Evolutionary conservation across 2,329 filamentous ascomycete genomes (phyloP).

Genomic region (Aureobasidium sp.): DNA sequence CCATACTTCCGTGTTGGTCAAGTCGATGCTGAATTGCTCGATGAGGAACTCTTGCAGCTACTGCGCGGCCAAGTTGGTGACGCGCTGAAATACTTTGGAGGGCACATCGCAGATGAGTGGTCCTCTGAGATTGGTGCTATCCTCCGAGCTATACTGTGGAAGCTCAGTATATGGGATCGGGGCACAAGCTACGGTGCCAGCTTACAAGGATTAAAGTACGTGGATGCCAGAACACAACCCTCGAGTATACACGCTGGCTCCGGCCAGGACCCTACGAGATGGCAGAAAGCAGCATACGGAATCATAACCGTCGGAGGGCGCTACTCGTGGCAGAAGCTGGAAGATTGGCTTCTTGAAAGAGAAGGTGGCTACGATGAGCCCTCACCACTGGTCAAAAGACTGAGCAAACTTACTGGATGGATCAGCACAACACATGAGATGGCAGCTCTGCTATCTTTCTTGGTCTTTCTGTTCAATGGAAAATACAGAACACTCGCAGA

Average conservation of each 20-base stretch:
- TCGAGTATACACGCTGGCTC: conserved; percentile 27
- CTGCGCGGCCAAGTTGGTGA: conserved; percentile 81
- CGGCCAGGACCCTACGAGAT: conserved; percentile 56
- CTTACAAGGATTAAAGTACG: conserved; percentile 83
- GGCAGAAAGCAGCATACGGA: conserved; percentile 81
- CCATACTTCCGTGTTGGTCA: conserved; percentile 91
- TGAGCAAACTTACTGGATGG: conserved; percentile 64
- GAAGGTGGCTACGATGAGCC: conserved; percentile 65
- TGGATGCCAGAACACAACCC: conserved; percentile 53
- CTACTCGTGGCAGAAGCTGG: conserved; percentile 90
- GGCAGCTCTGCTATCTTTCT: conserved; percentile 76
- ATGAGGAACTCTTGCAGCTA: conserved; percentile 84
- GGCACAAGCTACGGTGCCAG: conserved; percentile 90
- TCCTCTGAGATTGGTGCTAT: conserved; percentile 73
- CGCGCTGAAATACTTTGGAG: conserved; percentile 78
- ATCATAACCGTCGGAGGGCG: conserved; percentile 77
- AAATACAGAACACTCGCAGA: conserved; percentile 87
- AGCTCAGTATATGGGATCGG: conserved; percentile 94
- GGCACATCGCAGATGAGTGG: conserved; percentile 77
- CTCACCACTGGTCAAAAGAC: conserved; percentile 43
- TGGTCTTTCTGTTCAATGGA: conserved; percentile 85
- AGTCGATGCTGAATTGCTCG: conserved; percentile 88
- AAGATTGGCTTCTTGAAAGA: conserved; percentile 71
- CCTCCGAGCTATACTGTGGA: conserved; percentile 77
- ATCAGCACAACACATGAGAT: conserved; percentile 70